Evolutionary conservation across 169 alveolate genomes (phyloP).

Genomic region (Cyclospora cayetanensis): DNA sequence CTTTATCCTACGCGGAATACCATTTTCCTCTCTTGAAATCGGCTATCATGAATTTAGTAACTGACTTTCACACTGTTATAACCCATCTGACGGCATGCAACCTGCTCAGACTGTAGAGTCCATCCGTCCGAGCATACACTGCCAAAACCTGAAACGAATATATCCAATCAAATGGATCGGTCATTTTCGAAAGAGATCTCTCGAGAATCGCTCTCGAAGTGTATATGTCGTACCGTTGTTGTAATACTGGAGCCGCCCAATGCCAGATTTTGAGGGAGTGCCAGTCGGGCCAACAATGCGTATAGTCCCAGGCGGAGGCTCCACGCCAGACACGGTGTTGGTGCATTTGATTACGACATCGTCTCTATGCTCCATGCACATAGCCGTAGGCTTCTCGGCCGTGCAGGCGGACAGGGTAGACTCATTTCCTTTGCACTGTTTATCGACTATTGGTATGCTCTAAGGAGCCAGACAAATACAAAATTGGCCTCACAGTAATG

Average conservation of each 20-base stretch:
- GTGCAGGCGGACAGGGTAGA: conserved; percentile 78
- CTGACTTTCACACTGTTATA: conserved; percentile 74
- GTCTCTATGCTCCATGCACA: conserved; percentile 82
- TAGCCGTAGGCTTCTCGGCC: conserved; percentile 82
- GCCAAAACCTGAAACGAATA: conserved; percentile 65
- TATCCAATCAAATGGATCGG: neutral
- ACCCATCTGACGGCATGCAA: conserved; percentile 89
- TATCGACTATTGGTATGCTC: neutral
- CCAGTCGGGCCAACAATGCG: conserved; percentile 82
- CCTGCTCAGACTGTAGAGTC: conserved; percentile 82
- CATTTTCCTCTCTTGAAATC: neutral
- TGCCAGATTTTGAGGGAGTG: conserved; percentile 78
- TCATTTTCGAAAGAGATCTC: neutral
- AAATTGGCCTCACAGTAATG: conserved; percentile 3
- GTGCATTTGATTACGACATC: conserved; percentile 87
- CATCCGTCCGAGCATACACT: conserved; percentile 86
- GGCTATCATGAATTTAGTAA: neutral
- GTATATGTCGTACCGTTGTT: conserved; percentile 59
- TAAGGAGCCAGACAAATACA: no score
- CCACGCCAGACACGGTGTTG: conserved; percentile 76
- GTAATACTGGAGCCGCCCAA: conserved; percentile 79
- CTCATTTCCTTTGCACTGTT: conserved; percentile 87
- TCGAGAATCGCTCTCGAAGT: neutral
- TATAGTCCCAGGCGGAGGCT: conserved; percentile 81
- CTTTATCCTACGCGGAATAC: conserved; percentile 4